Evolutionary conservation across 495 filamentous ascomycete species (phyloP), one percentile per base, ranked within the genome.

Genomic region (Penicillium roqueforti): DNA sequence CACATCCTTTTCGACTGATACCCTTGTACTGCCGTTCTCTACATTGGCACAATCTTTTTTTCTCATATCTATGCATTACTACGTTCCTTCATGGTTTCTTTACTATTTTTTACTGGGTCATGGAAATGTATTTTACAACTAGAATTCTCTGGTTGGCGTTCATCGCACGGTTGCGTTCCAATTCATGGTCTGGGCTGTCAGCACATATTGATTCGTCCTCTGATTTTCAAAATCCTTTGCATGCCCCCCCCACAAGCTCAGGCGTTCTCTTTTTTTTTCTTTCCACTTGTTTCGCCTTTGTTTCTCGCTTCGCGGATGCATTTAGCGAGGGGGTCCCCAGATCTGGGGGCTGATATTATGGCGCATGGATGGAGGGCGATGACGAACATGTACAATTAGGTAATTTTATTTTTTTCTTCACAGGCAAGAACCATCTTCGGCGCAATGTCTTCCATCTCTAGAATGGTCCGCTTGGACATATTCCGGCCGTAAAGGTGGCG

Each of bases 131-230:
- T 52, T 32, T 43, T 52, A 26, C 50, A 43, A 32, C 50, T 43
- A 34, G 38, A 32, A 43, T 23, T 40, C 50, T 52, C 31, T 52
- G 50, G 49, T 52, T 52, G 39, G 50, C 50, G 39, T 52, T 52
- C 22, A 44, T 29, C 19, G 40, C 49, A 44, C n/a, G 32, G 32
- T 25, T 40, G 47, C 36, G 23, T 43, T 36, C n/a, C n/a, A n/a
- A n/a, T n/a, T 43, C 39, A 52, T 44, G 39, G 20, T 44, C 39
- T 40, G 38, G 47, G 25, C 40, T 37, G 23, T 16, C 19, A 11
- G 40, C 50, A 52, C 38, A 52, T 52, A 42, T 43, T 31, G 14
- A 8, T 50, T 29, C 23, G 18, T 47, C 18, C 31, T 19, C n/a
- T 18, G 42, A 16, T 36, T 43, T 19, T 20, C n/a, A 3, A 18